phyloP scores from a whole-genome alignment of 306 rosid genomes.

The Sicyos edulis region DNA sequence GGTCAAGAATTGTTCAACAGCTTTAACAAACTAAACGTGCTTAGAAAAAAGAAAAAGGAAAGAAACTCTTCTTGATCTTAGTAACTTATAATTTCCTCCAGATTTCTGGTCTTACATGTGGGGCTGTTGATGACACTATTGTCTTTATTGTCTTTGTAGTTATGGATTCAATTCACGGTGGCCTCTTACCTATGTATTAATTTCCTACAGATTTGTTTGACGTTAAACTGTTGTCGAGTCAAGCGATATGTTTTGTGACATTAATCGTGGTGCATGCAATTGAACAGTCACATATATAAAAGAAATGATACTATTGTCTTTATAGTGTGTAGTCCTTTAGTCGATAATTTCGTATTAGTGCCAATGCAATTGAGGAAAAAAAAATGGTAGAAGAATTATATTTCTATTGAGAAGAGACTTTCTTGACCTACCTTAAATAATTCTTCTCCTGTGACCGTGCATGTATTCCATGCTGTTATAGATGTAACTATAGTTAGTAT shows the following conservation, averaged over 20 bases:
- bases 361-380: too few species aligned
- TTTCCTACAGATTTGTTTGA: too few species aligned
- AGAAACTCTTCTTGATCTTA: neutral
- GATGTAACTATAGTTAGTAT: neutral
- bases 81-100: neutral
- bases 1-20: constrained; percentile 3
- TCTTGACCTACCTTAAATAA: neutral
- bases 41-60: neutral
- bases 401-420: neutral
- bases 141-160: neutral
- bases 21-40: neutral
- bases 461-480: neutral
- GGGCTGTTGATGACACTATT: neutral
- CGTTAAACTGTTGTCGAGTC: too few species aligned
- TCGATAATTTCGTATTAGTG: neutral
- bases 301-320: neutral
- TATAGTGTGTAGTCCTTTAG: constrained; percentile 1
- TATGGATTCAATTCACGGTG: too few species aligned
- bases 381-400: neutral
- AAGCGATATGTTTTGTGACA: too few species aligned
- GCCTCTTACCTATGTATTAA: too few species aligned
- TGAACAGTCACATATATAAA: too few species aligned
- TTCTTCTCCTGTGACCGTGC: neutral
- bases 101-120: neutral
- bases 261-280: too few species aligned